These are phyloP conservation scores for Pterulicium gracile DNA, from an alignment of 1,284 basidiomycete genomes.

Conservation along the genomic window DNA sequence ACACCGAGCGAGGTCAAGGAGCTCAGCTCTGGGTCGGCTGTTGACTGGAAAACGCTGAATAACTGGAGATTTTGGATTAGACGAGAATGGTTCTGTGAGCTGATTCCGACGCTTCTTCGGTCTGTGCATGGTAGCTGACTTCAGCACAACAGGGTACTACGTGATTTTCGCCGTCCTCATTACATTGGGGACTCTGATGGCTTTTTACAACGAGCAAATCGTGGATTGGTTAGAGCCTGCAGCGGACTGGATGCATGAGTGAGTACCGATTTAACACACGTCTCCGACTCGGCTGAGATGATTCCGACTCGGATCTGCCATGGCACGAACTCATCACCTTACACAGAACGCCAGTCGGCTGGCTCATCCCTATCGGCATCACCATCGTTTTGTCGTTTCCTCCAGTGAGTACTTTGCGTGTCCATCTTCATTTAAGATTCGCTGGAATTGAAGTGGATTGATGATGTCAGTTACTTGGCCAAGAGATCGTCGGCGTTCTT, in stretches of 20 bases:
- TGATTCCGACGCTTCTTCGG: neutral
- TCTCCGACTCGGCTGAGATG: no score
- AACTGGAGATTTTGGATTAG: conserved; percentile 39
- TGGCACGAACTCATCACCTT: no score
- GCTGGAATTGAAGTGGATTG: conserved; percentile 15
- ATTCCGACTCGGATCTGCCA: no score
- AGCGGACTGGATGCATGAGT: conserved; percentile 54
- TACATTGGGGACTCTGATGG: conserved; percentile 47
- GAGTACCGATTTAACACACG: no score
- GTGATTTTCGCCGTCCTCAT: conserved; percentile 36
- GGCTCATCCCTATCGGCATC: conserved; percentile 75
- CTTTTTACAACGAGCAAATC: conserved; percentile 55
- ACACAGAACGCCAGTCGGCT: no score
- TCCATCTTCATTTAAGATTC: conserved; percentile 9
- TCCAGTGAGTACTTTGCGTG: conserved; percentile 32
- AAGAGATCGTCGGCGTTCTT: conserved; percentile 67
- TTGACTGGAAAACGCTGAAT: conserved; percentile 31
- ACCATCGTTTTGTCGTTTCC: conserved; percentile 73
- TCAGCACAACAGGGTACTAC: conserved; percentile 38
- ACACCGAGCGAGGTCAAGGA: conserved; percentile 46
- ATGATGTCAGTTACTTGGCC: conserved; percentile 68
- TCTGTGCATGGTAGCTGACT: conserved; percentile 3
- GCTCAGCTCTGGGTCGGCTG: conserved; percentile 27
- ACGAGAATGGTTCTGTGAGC: conserved; percentile 40
- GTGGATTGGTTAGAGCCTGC: conserved; percentile 55